Base-by-base conservation (phyloP, 305 asterid genomes). In the Ilex paraguariensis region DNA sequence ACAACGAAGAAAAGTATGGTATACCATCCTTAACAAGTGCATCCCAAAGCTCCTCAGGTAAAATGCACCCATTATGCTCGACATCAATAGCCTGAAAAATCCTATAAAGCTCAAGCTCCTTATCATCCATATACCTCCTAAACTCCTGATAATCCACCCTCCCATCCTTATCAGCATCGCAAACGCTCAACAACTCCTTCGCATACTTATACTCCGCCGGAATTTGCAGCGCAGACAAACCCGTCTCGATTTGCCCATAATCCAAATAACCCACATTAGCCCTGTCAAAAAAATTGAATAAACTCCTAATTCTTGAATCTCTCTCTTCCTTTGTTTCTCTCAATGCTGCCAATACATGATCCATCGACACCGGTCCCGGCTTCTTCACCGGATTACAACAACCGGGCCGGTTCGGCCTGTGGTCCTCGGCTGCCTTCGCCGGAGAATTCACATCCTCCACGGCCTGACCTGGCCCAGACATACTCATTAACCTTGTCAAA, bases 11-110 rank as follows among this genome's bases (percentile, higher is more conserved):
- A 77, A 63, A 56, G 44, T 4, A 56, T 56, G 16, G 16, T 12
- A 67, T 94, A 94, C 99, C 99, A 85, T 97, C 92, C 77, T 80
- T 88, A 53, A 85, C 85, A 70, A 94, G 97, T 54, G 99, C 98
- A 75, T 88, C 98, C 96, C 88, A 87, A 31, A 94, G 75, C 83
- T 94, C 99, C 81, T 91, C 99, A 3, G 99, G 99, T 79, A 88
- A 73, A 81, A 94, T 94, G 75, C 98, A 88, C 12, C 99, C 99
- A 71, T 70, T 91, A 70, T 94, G 99, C 80, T 91, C 99, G 54
- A 94, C 99, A 70, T 91, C 99, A 70, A 94, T 91, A 17, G 90
- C 96, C 75, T 87, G 97, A 61, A 94, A 94, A 81, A 94, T 94
- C 79, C 75, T 70, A 79, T 94, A 94, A 84, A 94, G 50, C 39